Evolutionary conservation across 2,329 filamentous ascomycete species (phyloP), one percentile per base, ranked within the genome.

Genomic region (Pseudopithomyces maydicus): DNA sequence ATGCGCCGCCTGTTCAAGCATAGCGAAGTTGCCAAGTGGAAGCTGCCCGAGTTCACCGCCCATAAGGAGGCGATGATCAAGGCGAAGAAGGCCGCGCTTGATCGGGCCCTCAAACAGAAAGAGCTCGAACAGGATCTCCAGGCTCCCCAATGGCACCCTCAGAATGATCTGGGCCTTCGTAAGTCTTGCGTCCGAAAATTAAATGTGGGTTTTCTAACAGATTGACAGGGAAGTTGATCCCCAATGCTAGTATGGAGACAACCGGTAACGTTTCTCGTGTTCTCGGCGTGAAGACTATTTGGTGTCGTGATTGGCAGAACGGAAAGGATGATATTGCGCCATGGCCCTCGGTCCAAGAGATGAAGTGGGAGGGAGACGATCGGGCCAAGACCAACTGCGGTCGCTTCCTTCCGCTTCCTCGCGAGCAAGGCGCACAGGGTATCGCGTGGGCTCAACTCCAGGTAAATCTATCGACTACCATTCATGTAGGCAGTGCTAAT

Each of bases 301-400:
- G 74, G 74, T 77, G 74, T 54, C 19, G 38, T 0, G 59, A 74
- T 44, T 75, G 73, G 69, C 19, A 57, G 38, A 66, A 69, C 29
- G 67, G 68, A 14, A 74, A 75, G 43, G 67, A 73, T 2, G 68
- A 74, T 49, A 62, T 78, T 32, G 72, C 78, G 0, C 71, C 73
- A 1, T 82, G 77, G 77, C 80, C 79, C 0, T 64, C 65, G 11
- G 42, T 63, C 5, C 64, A 72, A 11, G 79, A 82, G 67, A 68
- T 77, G 67, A 79, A 79, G 59, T 81, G 79, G 73, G 79, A 82
- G 59, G 80, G 80, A 0, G 76, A 80, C 39, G 79, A 79, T 32
- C 76, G 80, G 11, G 77, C 79, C 14, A 74, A 78, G 41, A 81
- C 78, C 2, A 67, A 66, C 33, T 72, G 75, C 42, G 78, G 78